Conservation (phyloP, 495 filamentous ascomycete genomes). For the Friedmanniomyces simplex region DNA sequence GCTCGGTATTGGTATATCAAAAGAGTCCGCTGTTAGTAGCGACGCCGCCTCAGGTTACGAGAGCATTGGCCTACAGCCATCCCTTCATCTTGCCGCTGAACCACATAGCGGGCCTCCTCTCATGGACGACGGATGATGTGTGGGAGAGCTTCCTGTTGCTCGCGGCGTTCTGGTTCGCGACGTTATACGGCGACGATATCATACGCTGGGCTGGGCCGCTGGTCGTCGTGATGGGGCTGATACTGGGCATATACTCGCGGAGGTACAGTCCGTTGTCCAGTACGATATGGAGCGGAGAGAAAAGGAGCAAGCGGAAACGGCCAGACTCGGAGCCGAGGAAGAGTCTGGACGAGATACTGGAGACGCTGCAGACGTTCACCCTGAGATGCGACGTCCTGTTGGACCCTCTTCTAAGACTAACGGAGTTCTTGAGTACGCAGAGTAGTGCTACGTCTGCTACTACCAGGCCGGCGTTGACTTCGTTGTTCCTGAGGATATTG, state of each 20-base stretch:
- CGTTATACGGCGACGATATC: constrained; percentile 74
- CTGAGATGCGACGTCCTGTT: constrained; percentile 82
- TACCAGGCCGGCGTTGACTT: constrained; percentile 81
- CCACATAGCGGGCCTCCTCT: constrained; percentile 67
- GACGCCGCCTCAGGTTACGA: constrained; percentile 86
- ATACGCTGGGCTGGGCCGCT: constrained; percentile 74
- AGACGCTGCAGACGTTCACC: constrained; percentile 79
- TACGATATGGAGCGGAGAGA: constrained; percentile 57
- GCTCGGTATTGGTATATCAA: constrained; percentile 78
- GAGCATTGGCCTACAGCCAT: constrained; percentile 86
- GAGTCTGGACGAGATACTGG: constrained; percentile 93
- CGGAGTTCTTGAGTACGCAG: constrained; percentile 88
- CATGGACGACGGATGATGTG: constrained; percentile 85
- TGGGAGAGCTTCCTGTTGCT: constrained; percentile 95
- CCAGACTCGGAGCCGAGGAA: constrained; percentile 53
- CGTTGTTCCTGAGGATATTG: constrained; percentile 79
- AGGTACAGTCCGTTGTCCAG: constrained; percentile 85
- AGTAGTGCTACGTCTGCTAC: constrained; percentile 84
- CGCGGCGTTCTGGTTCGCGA: constrained; percentile 69
- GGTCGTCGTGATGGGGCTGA: constrained; percentile 64
- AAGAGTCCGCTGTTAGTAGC: constrained; percentile 89
- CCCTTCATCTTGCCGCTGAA: constrained; percentile 85
- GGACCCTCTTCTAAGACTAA: constrained; percentile 76
- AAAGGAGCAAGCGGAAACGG: constrained; percentile 44
- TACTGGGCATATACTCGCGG: constrained; percentile 84